phyloP scores from a whole-genome alignment of 768 basidiomycete species.

The Amylocystis lapponica region DNA sequence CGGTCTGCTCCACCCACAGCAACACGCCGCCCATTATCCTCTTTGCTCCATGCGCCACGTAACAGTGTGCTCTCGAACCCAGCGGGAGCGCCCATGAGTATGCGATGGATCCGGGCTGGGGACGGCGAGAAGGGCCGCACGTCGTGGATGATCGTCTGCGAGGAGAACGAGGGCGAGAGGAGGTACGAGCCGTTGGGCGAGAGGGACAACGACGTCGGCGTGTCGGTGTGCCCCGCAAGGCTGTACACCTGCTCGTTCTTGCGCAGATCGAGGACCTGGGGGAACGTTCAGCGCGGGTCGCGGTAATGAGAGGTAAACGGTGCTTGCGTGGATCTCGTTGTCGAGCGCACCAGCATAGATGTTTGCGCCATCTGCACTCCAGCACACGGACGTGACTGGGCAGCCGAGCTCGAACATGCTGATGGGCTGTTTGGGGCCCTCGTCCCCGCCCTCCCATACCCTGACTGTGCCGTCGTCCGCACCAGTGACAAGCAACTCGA shows the following conservation, averaged over 20 bases:
- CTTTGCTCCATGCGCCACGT: slow-evolving; percentile 83
- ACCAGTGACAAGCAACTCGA: slow-evolving; percentile 81
- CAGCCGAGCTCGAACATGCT: slow-evolving; percentile 81
- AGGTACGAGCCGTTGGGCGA: slow-evolving; percentile 87
- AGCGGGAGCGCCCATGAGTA: slow-evolving; percentile 79
- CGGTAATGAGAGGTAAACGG: neutral
- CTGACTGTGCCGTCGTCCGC: slow-evolving; percentile 91
- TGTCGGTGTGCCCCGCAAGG: slow-evolving; percentile 84
- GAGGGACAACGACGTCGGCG: slow-evolving; percentile 87
- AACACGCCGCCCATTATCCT: slow-evolving; percentile 74
- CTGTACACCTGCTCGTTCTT: slow-evolving; percentile 77
- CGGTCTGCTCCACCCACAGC: slow-evolving; percentile 90
- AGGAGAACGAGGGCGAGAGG: slow-evolving; percentile 87
- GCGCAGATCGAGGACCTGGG: slow-evolving; percentile 86
- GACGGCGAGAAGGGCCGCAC: slow-evolving; percentile 90
- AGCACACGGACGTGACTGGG: slow-evolving; percentile 88
- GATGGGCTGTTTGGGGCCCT: slow-evolving; percentile 64
- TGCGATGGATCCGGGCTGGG: slow-evolving; percentile 74
- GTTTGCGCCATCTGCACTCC: slow-evolving; percentile 86
- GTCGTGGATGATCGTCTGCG: slow-evolving; percentile 85
- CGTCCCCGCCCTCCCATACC: slow-evolving; percentile 86
- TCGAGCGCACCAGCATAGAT: slow-evolving; percentile 92
- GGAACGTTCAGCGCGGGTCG: neutral
- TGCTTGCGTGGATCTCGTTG: slow-evolving; percentile 89
- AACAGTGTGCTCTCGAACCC: slow-evolving; percentile 89